These are phyloP conservation scores for Glycine tomentella DNA, from an alignment of 306 rosid species.

Conservation along the genomic window DNA sequence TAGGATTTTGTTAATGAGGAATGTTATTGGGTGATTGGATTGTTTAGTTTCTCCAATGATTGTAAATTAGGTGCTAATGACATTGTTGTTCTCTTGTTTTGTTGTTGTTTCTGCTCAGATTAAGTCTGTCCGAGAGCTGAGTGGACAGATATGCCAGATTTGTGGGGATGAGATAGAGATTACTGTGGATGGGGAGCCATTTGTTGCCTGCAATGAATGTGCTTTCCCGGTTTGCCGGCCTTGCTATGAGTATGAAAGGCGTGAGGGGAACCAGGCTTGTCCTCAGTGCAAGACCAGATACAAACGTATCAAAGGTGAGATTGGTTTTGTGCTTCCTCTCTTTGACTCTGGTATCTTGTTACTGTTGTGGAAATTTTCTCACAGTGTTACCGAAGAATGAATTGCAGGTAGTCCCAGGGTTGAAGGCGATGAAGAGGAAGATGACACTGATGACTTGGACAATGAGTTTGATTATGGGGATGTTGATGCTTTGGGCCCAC, in stretches of 20 bases:
- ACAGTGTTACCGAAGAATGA: conserved; percentile 17
- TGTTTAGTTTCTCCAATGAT: conserved; percentile 13
- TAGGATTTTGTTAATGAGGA: background rate
- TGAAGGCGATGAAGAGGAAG: conserved; percentile 97
- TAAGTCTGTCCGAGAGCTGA: conserved; percentile 77
- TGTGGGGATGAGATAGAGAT: conserved; percentile 85
- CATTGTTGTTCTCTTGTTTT: background rate
- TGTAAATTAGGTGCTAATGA: conserved; percentile 36
- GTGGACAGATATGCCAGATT: conserved; percentile 89
- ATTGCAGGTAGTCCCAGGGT: conserved; percentile 90
- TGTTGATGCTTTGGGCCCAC: conserved; percentile 56
- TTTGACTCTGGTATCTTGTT: conserved; percentile 26
- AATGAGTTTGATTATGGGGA: conserved; percentile 83
- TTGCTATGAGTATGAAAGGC: conserved; percentile 86
- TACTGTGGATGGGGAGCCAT: conserved; percentile 83
- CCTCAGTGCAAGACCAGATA: conserved; percentile 94
- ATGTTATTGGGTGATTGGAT: conserved; percentile 14
- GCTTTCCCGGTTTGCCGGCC: conserved; percentile 93
- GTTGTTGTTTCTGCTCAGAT: conserved; percentile 59
- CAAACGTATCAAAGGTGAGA: conserved; percentile 87
- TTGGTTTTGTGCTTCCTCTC: conserved; percentile 7
- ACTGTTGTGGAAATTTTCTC: conserved; percentile 7
- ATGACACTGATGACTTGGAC: conserved; percentile 89
- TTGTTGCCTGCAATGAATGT: conserved; percentile 96
- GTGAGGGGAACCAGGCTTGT: conserved; percentile 90